Conservation (phyloP, 306 rosid species). For the Alnus glutinosa region DNA sequence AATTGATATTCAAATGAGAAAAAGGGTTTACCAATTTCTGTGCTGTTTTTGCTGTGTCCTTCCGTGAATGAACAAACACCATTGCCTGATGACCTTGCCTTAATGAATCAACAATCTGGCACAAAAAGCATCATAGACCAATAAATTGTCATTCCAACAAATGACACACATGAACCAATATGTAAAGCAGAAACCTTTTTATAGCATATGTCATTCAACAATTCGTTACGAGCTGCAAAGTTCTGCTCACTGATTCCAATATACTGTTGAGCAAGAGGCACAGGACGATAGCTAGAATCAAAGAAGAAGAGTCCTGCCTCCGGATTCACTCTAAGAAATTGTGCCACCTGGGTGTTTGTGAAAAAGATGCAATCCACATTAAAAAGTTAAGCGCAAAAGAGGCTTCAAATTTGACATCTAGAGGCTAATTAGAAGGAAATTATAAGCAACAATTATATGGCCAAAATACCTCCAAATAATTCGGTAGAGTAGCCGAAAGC, state of each 20-base stretch:
- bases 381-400: slow-evolving; percentile 15
- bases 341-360: slow-evolving; percentile 69
- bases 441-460: slow-evolving; percentile 25
- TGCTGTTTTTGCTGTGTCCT: slow-evolving; percentile 94
- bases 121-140: slow-evolving; percentile 30
- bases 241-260: slow-evolving; percentile 89
- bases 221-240: slow-evolving; percentile 79
- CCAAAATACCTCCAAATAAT: slow-evolving; percentile 80
- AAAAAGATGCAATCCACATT: slow-evolving; percentile 22
- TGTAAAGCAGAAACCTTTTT: slow-evolving; percentile 61
- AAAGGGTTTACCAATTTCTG: slow-evolving; percentile 66
- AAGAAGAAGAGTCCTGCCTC: slow-evolving; percentile 92
- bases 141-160: slow-evolving; percentile 28
- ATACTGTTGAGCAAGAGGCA: slow-evolving; percentile 98
- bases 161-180: slow-evolving; percentile 21
- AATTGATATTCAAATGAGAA: slow-evolving; percentile 18
- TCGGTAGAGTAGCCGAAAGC: slow-evolving; percentile 96
- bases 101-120: slow-evolving; percentile 77
- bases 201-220: slow-evolving; percentile 89
- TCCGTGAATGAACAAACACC: slow-evolving; percentile 97
- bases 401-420: slow-evolving; percentile 29
- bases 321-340: slow-evolving; percentile 93
- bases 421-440: slow-evolving; percentile 25
- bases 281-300: slow-evolving; percentile 96
- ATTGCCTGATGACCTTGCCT: slow-evolving; percentile 93